Evolutionary conservation across 768 basidiomycete genomes (phyloP).

Genomic region (Tylopilus subfusipes): DNA sequence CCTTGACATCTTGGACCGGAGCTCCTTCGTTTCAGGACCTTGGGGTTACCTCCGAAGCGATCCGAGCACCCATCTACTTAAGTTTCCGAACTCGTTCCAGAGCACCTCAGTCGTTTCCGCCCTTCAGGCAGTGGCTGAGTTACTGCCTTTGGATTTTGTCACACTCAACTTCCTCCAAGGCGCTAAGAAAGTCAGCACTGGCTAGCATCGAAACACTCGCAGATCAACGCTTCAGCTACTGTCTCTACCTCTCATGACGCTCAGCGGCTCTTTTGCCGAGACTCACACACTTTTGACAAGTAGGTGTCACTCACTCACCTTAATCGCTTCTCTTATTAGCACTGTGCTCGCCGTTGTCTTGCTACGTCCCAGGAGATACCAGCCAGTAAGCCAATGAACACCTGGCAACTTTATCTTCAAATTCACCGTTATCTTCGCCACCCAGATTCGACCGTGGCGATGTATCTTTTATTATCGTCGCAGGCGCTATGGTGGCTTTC

Average conservation of each 20-base stretch:
- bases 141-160: too few relatives aligned
- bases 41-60: too few relatives aligned
- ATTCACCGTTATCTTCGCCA: conserved; percentile 3
- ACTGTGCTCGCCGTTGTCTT: conserved; percentile 10
- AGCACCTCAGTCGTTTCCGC: too few relatives aligned
- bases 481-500: conserved; percentile 68
- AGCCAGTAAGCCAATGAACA: conserved; percentile 27
- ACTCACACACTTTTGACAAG: conserved; percentile 4
- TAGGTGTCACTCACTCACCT: conserved; percentile 5
- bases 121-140: too few relatives aligned
- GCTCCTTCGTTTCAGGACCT: too few relatives aligned
- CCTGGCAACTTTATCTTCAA: neutral
- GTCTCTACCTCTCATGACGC: conserved; percentile 6
- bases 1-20: too few relatives aligned
- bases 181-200: neutral
- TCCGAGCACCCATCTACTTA: too few relatives aligned
- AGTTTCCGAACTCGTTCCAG: too few relatives aligned
- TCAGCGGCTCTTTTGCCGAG: neutral
- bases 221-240: neutral
- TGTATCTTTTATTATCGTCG: conserved; percentile 63
- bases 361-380: conserved; percentile 16
- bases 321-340: conserved; percentile 4
- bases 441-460: conserved; percentile 68
- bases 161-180: neutral
- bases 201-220: neutral